Base-by-base conservation (phyloP, 805 yeast species). In the Clavispora carvajalis region DNA sequence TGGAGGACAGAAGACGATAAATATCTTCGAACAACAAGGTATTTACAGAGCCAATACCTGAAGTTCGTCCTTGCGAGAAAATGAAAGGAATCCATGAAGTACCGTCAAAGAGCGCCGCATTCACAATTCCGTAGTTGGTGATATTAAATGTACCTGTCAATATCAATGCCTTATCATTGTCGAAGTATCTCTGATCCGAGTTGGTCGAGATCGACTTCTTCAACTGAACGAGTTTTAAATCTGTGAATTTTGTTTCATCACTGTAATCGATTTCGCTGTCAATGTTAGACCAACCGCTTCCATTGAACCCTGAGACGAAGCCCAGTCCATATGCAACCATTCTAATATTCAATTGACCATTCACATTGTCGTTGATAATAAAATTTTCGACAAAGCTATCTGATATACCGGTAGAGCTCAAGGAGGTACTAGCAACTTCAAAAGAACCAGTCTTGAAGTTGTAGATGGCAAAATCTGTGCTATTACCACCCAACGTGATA, bases 21-120 rank as follows among this genome's bases (percentile, higher is more conserved):
- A 55, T 43, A 39, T 69, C 73, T 37, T 65, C 55, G 7, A 65
- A 52, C 35, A 68, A 55, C 18, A 69, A 43, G 3, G 67, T 46
- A 33, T 58, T 52, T 11, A 69, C 49, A 0, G 41, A 36, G 5
- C 74, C 74, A 4, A 62, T 33, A 1, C 34, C 31, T 2, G 47
- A 37, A 10, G 49, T 41, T 5, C 50, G 43, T 37, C 44, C 44
- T 8, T 51, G 37, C 1, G 84, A 62, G 44, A 74, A 74, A 2
- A 78, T 55, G 43, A 71, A 77, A 10, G 95, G 95, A 22, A 63
- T 53, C 95, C 95, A 88, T 7, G 49, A 37, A 0, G 64, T 48
- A 1, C 95, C 89, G 54, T 86, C 79, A 60, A 59, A 86, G 22
- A 76, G 60, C 0, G 90, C 91, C 21, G 79, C 69, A 29, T 80